Evolutionary conservation across 2,329 filamentous ascomycete species (phyloP), one percentile per base, ranked within the genome.

Genomic region (Hortaea werneckii): DNA sequence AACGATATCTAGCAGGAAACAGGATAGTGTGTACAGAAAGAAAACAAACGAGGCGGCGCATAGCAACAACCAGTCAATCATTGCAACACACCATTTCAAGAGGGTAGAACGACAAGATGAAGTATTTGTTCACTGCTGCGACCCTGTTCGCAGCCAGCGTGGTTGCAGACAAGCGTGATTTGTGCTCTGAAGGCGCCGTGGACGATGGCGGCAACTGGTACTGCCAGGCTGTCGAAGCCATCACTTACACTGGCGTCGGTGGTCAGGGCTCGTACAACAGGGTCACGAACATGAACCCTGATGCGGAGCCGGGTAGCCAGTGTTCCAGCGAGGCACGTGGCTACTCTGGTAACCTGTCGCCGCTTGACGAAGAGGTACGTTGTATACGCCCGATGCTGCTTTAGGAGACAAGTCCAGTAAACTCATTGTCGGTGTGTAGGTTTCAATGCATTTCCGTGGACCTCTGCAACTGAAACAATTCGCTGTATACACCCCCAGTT

Each of bases 391-490:
- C 2, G 20, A 20, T 20, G 20, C 20, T n/a, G n/a, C n/a, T 9
- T 29, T 10, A 27, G 6, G 11, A 29, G 46, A 27, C 27, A 6
- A 8, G 29, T 37, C n/a, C 29, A n/a, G n/a, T 13, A 6, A 6
- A 10, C 29, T n/a, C 20, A 20, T 20, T 20, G 20, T 42, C 27
- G 32, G 42, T 26, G 10, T 26, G 0, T 49, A 87, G 83, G 70
- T 88, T 29, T 85, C 83, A 1, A 65, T 86, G 50, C 81, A 87
- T 61, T 73, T 88, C 58, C 80, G 84, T 54, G 85, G 85, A 3
- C 84, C 85, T 1, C 63, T 85, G 54, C 67, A 75, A 35, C 61
- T 89, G 29, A 79, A 78, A 58, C 75, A 85, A 54, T 72, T 87
- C 45, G 85, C 83, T 8, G 79, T 80, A 45, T 89, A 87, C 64